Evolutionary conservation across 164 flowering plant genomes (phyloP).

Genomic region (Kingdonia uniflora): DNA sequence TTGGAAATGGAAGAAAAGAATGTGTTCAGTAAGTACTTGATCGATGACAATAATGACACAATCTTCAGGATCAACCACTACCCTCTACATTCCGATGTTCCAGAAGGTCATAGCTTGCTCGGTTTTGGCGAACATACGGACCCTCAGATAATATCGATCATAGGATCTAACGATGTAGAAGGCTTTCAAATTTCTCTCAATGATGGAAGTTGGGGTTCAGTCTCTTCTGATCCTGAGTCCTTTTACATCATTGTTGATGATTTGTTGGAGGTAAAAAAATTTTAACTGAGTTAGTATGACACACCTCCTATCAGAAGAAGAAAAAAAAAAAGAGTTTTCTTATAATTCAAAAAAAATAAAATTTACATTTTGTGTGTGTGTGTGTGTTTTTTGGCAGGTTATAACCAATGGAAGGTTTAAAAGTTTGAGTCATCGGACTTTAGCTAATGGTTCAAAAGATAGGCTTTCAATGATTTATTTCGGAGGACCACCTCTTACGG

Average conservation of each 20-base stretch:
- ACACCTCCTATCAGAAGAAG: too few relatives aligned
- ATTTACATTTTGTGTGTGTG: too few relatives aligned
- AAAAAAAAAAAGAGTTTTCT: too few relatives aligned
- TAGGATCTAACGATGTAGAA: slow-evolving; percentile 63
- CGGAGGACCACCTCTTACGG: too few relatives aligned
- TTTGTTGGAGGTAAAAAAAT: slow-evolving; percentile 81
- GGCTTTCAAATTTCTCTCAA: slow-evolving; percentile 65
- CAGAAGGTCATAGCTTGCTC: slow-evolving; percentile 25
- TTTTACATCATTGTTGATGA: slow-evolving; percentile 85
- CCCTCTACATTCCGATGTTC: slow-evolving; percentile 61
- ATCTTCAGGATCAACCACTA: slow-evolving; percentile 76
- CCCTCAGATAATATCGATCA: slow-evolving; percentile 79
- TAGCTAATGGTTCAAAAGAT: too few relatives aligned
- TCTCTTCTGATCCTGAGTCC: slow-evolving; percentile 66
- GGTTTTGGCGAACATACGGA: slow-evolving; percentile 98
- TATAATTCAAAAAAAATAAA: too few relatives aligned
- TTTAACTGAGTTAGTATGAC: too few relatives aligned
- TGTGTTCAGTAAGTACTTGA: slow-evolving; percentile 41
- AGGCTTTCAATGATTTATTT: too few relatives aligned
- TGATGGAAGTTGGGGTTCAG: slow-evolving; percentile 82
- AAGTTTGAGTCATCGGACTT: too few relatives aligned
- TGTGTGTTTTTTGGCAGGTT: too few relatives aligned
- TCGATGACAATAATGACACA: slow-evolving; percentile 61
- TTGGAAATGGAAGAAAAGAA: slow-evolving; percentile 35
- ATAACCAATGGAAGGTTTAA: too few relatives aligned